Percentiles rank a stretch among this genome's conserved stretches.
Evolutionary conservation across 768 basidiomycete genomes (phyloP).

Genomic region (Termitomyces sp.): DNA sequence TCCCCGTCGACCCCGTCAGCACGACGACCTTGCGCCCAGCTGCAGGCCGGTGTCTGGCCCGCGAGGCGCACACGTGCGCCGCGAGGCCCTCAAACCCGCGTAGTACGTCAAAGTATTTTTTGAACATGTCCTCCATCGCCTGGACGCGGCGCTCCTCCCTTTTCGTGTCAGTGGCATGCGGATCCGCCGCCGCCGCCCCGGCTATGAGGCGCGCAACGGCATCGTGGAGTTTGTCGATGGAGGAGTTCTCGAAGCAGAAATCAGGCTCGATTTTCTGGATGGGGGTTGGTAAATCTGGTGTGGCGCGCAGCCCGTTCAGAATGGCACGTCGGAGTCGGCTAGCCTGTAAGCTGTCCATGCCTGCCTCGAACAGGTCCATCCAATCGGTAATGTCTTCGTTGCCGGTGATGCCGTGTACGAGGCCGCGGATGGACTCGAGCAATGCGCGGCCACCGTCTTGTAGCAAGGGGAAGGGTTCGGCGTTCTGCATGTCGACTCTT

Average conservation of each 20-base stretch:
- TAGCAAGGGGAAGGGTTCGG: constrained; percentile 21
- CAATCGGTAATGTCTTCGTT: constrained; percentile 16
- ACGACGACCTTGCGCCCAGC: constrained; percentile 20
- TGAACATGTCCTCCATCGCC: constrained; percentile 24
- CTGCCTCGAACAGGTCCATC: constrained; percentile 32
- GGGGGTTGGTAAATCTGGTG: constrained; percentile 13
- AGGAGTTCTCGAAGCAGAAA: constrained; percentile 26
- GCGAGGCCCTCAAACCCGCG: constrained; percentile 8
- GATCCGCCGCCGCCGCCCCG: constrained; percentile 6
- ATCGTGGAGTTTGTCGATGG: constrained; percentile 18
- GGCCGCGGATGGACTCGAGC: constrained; percentile 14
- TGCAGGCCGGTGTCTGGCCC: constrained; percentile 1
- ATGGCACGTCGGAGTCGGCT: constrained; percentile 26
- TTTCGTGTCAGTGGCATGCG: not conserved
- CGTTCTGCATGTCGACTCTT: constrained; percentile 16
- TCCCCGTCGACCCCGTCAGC: constrained; percentile 33
- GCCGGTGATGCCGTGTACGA: constrained; percentile 17
- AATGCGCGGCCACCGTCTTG: constrained; percentile 17
- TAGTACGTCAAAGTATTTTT: constrained; percentile 17
- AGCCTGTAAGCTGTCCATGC: constrained; percentile 36
- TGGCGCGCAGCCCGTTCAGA: constrained; percentile 18
- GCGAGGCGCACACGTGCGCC: constrained; percentile 9
- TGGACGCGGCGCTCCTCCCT: constrained; percentile 14
- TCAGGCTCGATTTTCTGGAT: constrained; percentile 18
- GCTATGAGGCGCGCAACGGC: constrained; percentile 15